Evolutionary conservation across 2,329 filamentous ascomycete species (phyloP), one percentile per base, ranked within the genome.

Genomic region (Gaeumannomyces sp.): DNA sequence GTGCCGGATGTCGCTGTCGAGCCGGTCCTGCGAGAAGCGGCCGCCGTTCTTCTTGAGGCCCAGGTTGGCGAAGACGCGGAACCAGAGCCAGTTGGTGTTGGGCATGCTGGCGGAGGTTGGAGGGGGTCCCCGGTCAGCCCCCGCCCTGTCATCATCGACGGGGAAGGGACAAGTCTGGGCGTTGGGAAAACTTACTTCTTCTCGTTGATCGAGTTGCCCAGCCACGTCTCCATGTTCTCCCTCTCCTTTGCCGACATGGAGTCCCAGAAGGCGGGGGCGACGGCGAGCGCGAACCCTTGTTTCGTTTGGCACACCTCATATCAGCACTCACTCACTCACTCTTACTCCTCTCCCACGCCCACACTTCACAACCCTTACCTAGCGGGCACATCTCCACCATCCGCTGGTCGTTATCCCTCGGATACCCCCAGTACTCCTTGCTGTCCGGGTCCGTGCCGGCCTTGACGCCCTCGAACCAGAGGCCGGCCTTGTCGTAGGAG

Each of bases 331-430:
- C n/a, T n/a, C 27, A 25, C 56, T 22, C 11, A 27, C 5, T n/a
- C n/a, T n/a, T n/a, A n/a, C n/a, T n/a, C 16, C 14, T 57, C 53
- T 3, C n/a, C 8, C 10, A 27, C 27, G 1, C 11, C 10, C 14
- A 59, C 27, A 59, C 14, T 28, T 14, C 25, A 58, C 25, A 10
- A 35, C 5, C 22, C 31, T 66, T 73, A 80, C 81, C 91, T 66
- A 93, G 81, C 0, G 90, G 90, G 72, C 90, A 93, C 82, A 92
- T 91, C 74, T 94, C 91, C 2, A 93, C 91, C 91, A 93, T 93
- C 31, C 90, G 81, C 78, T 93, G 90, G 72, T 93, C 91, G 65
- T 89, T 87, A 72, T 93, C 89, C 68, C 87, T 82, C 68, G 91
- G 89, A 65, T 85, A 87, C 0, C 90, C 90, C 90, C 90, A 94